A percentile compares a stretch with the other conserved stretches of the same genome.
phyloP scores from a whole-genome alignment of 306 rosid genomes.

The Arachis stenosperma region DNA sequence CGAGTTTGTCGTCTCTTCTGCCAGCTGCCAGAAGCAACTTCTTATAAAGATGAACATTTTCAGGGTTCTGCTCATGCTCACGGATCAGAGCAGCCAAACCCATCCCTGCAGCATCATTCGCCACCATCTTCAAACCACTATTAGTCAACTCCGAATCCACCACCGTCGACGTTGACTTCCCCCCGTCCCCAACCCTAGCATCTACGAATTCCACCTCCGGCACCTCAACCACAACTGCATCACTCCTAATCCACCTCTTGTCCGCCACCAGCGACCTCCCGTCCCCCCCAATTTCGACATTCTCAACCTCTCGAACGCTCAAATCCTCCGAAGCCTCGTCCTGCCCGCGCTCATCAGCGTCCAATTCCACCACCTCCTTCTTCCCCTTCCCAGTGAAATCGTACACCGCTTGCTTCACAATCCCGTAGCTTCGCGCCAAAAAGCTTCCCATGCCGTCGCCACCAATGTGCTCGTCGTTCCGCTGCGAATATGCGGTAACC shows the following conservation, averaged over 20 bases:
- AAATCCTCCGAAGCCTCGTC: slow-evolving; percentile 59
- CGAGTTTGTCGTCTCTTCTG: slow-evolving; percentile 38
- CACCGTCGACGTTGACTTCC: slow-evolving; percentile 46
- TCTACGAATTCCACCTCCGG: slow-evolving; percentile 44
- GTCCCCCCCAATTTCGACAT: slow-evolving; percentile 29
- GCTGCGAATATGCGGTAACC: background rate
- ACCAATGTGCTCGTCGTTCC: slow-evolving; percentile 17
- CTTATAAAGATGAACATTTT: slow-evolving; percentile 55
- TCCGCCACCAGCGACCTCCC: slow-evolving; percentile 36
- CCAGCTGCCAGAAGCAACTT: slow-evolving; percentile 60
- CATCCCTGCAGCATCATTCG: slow-evolving; percentile 40
- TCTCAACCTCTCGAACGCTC: slow-evolving; percentile 52
- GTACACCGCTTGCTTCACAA: slow-evolving; percentile 50
- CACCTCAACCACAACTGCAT: slow-evolving; percentile 43
- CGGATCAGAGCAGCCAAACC: slow-evolving; percentile 35
- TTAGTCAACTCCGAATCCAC: slow-evolving; percentile 57
- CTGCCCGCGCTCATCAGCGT: slow-evolving; percentile 42
- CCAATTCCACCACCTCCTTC: slow-evolving; percentile 64
- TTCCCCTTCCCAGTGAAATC: slow-evolving; percentile 30
- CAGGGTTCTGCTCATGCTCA: slow-evolving; percentile 33
- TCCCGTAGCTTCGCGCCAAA: slow-evolving; percentile 9
- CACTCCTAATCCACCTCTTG: slow-evolving; percentile 29
- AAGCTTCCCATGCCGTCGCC: slow-evolving; percentile 48
- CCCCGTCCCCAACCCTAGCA: slow-evolving; percentile 34
- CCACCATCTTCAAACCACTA: slow-evolving; percentile 46